These are phyloP conservation scores for Starmerella scarabaei DNA, from an alignment of 805 yeast genomes.

Conservation along the genomic window DNA sequence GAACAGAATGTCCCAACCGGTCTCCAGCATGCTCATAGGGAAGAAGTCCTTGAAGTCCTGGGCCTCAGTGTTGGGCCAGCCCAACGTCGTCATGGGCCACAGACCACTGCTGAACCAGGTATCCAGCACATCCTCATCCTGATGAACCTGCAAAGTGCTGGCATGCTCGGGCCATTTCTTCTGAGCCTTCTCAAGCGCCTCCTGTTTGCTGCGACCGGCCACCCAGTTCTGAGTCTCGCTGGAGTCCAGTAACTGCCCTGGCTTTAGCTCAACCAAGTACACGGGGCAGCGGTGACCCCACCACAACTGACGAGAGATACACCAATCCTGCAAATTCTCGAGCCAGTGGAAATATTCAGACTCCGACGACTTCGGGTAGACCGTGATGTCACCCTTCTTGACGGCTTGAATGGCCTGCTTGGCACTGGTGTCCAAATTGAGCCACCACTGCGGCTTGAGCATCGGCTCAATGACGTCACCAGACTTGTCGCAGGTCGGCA, in stretches of 20 bases:
- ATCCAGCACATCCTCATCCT: slow-evolving; percentile 96
- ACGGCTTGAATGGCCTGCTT: slow-evolving; percentile 76
- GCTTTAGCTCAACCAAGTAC: slow-evolving; percentile 73
- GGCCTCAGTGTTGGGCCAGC: slow-evolving; percentile 69
- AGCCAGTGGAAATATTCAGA: slow-evolving; percentile 92
- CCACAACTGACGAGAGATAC: slow-evolving; percentile 89
- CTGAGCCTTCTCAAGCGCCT: slow-evolving; percentile 73
- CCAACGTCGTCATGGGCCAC: slow-evolving; percentile 95
- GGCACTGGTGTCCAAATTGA: slow-evolving; percentile 80
- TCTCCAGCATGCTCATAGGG: slow-evolving; percentile 90
- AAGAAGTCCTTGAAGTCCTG: slow-evolving; percentile 62
- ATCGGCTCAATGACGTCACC: slow-evolving; percentile 95
- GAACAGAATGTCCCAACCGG: slow-evolving; percentile 98
- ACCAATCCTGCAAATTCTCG: slow-evolving; percentile 96
- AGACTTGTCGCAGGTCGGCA: slow-evolving; percentile 89
- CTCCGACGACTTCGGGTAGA: slow-evolving; percentile 81
- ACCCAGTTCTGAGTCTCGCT: slow-evolving; percentile 71
- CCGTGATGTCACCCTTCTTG: slow-evolving; percentile 62
- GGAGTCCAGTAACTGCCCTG: slow-evolving; percentile 41
- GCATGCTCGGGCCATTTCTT: slow-evolving; percentile 55
- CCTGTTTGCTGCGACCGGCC: slow-evolving; percentile 71
- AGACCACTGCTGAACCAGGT: slow-evolving; percentile 98
- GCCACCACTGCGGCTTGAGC: slow-evolving; percentile 99
- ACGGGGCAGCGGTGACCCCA: slow-evolving; percentile 99
- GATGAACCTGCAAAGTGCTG: slow-evolving; percentile 52